These are phyloP conservation scores for Linum usitatissimum DNA, from an alignment of 345 rosid species.

Conservation along the genomic window DNA sequence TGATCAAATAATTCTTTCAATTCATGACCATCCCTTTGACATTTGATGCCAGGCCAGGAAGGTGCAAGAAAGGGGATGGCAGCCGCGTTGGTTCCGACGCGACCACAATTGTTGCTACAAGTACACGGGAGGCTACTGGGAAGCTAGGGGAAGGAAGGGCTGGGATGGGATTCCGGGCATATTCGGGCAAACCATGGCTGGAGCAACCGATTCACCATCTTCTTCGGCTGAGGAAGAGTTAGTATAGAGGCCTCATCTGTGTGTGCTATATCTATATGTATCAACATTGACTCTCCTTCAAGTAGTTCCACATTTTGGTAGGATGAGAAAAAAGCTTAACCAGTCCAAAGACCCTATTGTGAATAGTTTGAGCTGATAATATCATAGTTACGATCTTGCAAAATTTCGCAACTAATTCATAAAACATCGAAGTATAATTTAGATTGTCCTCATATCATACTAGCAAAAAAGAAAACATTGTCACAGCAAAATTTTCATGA, in stretches of 20 bases:
- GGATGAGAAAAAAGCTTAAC: too few relatives aligned
- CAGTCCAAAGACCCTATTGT: too few relatives aligned
- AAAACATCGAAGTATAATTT: too few relatives aligned
- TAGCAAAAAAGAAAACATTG: too few relatives aligned
- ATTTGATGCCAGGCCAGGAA: constrained; percentile 67
- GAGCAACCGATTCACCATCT: neutral
- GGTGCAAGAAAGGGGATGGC: constrained; percentile 98
- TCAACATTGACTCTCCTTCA: too few relatives aligned
- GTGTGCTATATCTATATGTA: neutral
- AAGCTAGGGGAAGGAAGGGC: constrained; percentile 54
- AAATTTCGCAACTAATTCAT: too few relatives aligned
- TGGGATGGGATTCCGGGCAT: constrained; percentile 71
- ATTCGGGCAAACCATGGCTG: constrained; percentile 42
- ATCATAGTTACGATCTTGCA: too few relatives aligned
- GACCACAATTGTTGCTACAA: constrained; percentile 85
- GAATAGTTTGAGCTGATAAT: too few relatives aligned
- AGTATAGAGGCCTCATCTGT: neutral
- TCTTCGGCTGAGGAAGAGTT: neutral
- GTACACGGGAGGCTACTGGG: constrained; percentile 87
- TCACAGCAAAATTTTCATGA: too few relatives aligned
- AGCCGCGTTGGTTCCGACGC: constrained; percentile 79
- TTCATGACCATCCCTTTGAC: neutral
- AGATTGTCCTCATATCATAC: too few relatives aligned
- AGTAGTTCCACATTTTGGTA: neutral
- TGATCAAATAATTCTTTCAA: neutral